A percentile compares a stretch with the other conserved stretches of the same genome.
These are phyloP conservation scores for Digitaria exilis DNA, from an alignment of 202 grass and related monocot species.

Conservation along the genomic window DNA sequence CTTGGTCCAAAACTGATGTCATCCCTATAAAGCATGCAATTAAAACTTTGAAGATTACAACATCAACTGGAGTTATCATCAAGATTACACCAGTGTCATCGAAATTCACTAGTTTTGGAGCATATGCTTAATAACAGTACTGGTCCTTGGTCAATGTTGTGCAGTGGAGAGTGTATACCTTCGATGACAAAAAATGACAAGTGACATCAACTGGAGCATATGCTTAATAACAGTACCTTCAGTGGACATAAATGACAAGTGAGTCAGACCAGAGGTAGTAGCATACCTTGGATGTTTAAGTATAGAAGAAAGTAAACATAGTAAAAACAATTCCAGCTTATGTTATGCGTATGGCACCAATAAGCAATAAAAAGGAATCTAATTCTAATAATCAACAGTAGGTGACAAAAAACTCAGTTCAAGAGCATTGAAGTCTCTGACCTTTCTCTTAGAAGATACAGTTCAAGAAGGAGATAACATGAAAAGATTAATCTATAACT, in stretches of 20 bases:
- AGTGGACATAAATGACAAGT: too few relatives aligned
- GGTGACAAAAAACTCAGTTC: conserved; percentile 21
- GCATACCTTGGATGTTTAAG: conserved; percentile 5
- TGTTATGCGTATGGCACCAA: background rate
- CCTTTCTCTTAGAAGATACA: conserved; percentile 12
- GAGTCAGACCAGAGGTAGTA: background rate
- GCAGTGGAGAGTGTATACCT: background rate
- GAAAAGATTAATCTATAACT: background rate
- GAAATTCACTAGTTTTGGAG: background rate
- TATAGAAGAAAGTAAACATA: background rate
- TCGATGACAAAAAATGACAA: too few relatives aligned
- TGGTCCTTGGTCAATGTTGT: background rate
- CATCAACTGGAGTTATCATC: background rate
- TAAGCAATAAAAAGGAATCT: background rate
- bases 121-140: background rate
- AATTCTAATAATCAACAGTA: background rate
- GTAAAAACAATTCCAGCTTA: conserved; percentile 15
- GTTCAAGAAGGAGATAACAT: conserved; percentile 16
- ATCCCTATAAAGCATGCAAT: background rate
- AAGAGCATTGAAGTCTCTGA: background rate
- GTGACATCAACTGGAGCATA: too few relatives aligned
- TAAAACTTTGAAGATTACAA: background rate
- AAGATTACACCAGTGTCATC: background rate
- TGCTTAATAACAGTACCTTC: too few relatives aligned
- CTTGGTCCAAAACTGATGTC: conserved; percentile 1